These are phyloP conservation scores for Xylaria telfairii DNA, from an alignment of 495 filamentous ascomycete species.

Conservation along the genomic window DNA sequence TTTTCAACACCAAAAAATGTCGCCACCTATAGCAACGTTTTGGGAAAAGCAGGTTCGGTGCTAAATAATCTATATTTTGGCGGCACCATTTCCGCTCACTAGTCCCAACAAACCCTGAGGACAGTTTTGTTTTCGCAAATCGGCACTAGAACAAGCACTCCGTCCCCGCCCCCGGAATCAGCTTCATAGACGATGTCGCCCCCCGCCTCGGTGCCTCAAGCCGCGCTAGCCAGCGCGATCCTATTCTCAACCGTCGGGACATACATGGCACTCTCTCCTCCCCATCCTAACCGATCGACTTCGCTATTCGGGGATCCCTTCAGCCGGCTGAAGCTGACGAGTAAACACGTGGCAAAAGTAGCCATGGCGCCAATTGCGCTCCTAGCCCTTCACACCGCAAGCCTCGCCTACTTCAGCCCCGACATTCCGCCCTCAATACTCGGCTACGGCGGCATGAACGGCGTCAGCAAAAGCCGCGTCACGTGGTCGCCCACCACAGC, in stretches of 20 bases:
- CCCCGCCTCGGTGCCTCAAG: background rate
- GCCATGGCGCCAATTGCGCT: background rate
- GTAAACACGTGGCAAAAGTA: background rate
- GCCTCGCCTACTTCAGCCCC: constrained; percentile 34
- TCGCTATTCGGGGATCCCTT: background rate
- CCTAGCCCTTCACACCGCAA: background rate
- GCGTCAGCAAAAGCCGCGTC: constrained; percentile 39
- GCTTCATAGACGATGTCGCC: background rate
- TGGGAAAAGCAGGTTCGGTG: no score
- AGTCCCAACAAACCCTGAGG: no score
- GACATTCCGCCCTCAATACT: constrained; percentile 36
- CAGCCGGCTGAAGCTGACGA: background rate
- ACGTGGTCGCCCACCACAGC: constrained; percentile 40
- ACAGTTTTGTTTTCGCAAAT: background rate
- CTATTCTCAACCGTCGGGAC: background rate
- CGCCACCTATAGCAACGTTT: no score
- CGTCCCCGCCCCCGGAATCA: background rate
- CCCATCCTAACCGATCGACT: background rate
- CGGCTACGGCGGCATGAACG: constrained; percentile 28
- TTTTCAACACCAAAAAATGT: no score
- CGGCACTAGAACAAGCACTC: background rate
- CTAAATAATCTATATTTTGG: no score
- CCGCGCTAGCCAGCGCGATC: background rate
- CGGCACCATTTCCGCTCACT: no score
- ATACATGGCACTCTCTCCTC: background rate